phyloP scores from a whole-genome alignment of 768 basidiomycete genomes.

The Pulveroboletus frians region DNA sequence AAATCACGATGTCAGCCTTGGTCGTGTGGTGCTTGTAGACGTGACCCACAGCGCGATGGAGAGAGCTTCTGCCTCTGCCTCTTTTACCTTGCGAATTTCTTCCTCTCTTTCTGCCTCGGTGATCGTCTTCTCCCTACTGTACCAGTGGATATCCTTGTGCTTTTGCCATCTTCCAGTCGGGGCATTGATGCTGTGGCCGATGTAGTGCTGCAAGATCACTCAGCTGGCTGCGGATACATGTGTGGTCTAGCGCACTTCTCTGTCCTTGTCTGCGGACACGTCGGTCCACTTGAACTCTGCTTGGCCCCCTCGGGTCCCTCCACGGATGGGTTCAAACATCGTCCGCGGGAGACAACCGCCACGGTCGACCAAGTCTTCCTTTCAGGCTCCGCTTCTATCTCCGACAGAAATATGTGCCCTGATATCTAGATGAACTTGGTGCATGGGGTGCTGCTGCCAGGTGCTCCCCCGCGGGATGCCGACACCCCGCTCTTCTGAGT shows the following conservation, averaged over 20 bases:
- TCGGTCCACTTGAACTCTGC: constrained; percentile 91
- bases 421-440: constrained; percentile 13
- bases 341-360: background rate
- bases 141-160: constrained; percentile 97
- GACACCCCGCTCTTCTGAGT: constrained; percentile 7
- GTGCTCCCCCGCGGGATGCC: constrained; percentile 17
- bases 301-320: constrained; percentile 88
- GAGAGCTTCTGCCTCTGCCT: constrained; percentile 85
- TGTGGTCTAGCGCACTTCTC: constrained; percentile 53
- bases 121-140: constrained; percentile 55
- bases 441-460: constrained; percentile 9
- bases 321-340: constrained; percentile 80
- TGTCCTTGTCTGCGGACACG: constrained; percentile 87
- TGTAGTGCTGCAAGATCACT: constrained; percentile 63
- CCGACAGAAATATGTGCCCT: constrained; percentile 13
- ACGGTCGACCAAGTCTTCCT: background rate
- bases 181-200: constrained; percentile 92
- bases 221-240: background rate
- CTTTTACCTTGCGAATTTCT: constrained; percentile 80
- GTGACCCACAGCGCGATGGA: constrained; percentile 67
- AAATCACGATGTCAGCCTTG: constrained; percentile 8
- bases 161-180: constrained; percentile 97
- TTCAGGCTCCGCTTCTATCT: constrained; percentile 18
- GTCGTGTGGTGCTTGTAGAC: background rate
- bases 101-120: constrained; percentile 49